Evolutionary conservation across 1,284 basidiomycete genomes (phyloP).

Genomic region (Mycena sp.): DNA sequence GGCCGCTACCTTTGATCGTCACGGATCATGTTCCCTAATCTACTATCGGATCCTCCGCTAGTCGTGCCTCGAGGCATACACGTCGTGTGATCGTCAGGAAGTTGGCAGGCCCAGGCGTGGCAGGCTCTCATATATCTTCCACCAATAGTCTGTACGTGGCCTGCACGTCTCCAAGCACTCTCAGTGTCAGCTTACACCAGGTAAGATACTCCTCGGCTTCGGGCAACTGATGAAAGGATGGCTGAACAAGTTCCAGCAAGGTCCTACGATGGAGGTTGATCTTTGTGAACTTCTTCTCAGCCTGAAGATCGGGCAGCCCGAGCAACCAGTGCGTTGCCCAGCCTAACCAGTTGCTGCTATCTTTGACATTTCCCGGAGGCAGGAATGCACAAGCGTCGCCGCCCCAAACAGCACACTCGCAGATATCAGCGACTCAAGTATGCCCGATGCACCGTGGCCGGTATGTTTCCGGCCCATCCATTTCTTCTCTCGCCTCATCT

Average conservation of each 20-base stretch:
- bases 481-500: background rate
- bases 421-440: slow-evolving; percentile 18
- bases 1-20: slow-evolving; percentile 5
- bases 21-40: slow-evolving; percentile 23
- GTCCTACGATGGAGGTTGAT: slow-evolving; percentile 23
- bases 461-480: background rate
- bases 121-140: slow-evolving; percentile 15
- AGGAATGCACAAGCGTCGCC: slow-evolving; percentile 24
- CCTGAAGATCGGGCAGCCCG: slow-evolving; percentile 21
- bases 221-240: background rate
- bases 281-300: slow-evolving; percentile 25
- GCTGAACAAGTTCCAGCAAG: slow-evolving; percentile 4
- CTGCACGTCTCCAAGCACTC: background rate
- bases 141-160: background rate
- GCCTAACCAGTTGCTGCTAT: background rate
- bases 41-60: slow-evolving; percentile 23
- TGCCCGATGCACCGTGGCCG: slow-evolving; percentile 18
- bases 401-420: background rate
- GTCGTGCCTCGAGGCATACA: slow-evolving; percentile 25
- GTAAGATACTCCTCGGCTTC: background rate
- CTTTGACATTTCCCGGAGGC: slow-evolving; percentile 22
- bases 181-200: slow-evolving; percentile 1
- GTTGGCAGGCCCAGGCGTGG: slow-evolving; percentile 21
- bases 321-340: slow-evolving; percentile 17
- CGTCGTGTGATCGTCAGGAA: slow-evolving; percentile 26